phyloP scores from a whole-genome alignment of 371 early-diverging fungal genomes.

The Mortierella sp. region DNA sequence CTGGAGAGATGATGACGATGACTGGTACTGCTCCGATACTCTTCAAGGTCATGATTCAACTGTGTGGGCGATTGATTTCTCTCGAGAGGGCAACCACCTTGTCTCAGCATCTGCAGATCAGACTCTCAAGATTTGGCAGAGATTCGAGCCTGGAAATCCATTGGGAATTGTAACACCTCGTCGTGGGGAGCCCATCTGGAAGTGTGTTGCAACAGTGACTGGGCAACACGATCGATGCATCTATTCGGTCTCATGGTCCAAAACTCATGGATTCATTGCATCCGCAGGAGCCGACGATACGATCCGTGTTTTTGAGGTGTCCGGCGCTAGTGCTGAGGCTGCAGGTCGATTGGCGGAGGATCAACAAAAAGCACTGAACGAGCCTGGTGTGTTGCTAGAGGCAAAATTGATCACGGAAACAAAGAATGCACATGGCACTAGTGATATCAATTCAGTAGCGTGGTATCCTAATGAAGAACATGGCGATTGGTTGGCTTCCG shows the following conservation, averaged over 20 bases:
- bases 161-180: slow-evolving; percentile 59
- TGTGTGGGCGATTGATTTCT: slow-evolving; percentile 95
- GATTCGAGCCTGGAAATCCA: slow-evolving; percentile 62
- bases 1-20: slow-evolving; percentile 92
- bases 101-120: slow-evolving; percentile 93
- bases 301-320: slow-evolving; percentile 75
- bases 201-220: slow-evolving; percentile 72
- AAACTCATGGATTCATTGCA: slow-evolving; percentile 74
- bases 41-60: slow-evolving; percentile 91
- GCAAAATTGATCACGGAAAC: slow-evolving; percentile 55
- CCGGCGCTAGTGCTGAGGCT: slow-evolving; percentile 12
- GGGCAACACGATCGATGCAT: slow-evolving; percentile 86
- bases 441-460: slow-evolving; percentile 89
- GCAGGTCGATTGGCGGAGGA: slow-evolving; percentile 25
- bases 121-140: slow-evolving; percentile 86
- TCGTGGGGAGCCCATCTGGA: slow-evolving; percentile 74
- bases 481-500: slow-evolving; percentile 81
- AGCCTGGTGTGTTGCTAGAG: slow-evolving; percentile 44
- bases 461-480: slow-evolving; percentile 84
- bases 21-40: slow-evolving; percentile 94
- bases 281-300: slow-evolving; percentile 90
- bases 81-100: slow-evolving; percentile 77
- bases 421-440: slow-evolving; percentile 80
- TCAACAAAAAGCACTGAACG: slow-evolving; percentile 26
- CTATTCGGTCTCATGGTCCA: slow-evolving; percentile 94